Base-by-base conservation (phyloP, 495 filamentous ascomycete genomes). In the Neurospora sp. region DNA sequence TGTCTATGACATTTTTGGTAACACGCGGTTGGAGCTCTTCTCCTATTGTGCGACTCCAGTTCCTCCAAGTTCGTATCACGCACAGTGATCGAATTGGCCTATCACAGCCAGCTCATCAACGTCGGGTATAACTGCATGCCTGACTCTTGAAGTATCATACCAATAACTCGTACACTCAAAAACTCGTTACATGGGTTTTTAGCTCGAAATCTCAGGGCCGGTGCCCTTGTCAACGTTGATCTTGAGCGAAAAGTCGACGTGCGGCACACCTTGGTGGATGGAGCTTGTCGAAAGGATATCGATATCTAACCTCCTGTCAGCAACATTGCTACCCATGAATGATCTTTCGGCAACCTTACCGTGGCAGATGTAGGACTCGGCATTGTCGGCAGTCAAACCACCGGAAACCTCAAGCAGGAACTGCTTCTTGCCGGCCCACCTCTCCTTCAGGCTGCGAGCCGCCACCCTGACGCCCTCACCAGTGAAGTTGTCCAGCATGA, bases 401-500 rank as follows among this genome's bases (percentile, higher is more conserved):
- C 96, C 96, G 77, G 93, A 97, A 20, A 96, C 93, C 85, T 98
- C 96, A 42, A 98, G 85, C 79, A 98, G 77, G 75, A 96, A 94
- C 41, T 86, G 75, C 71, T 84, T 82, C 79, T 89, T 89, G 1
- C 84, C 89, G 14, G 78, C 85, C 93, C 92, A 97, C 76, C 89
- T 87, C 76, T 90, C 82, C 84, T 94, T 96, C 41, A 99, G 82
- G 74, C 85, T 86, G 78, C 73, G 83, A 14, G 94, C 92, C 0
- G 92, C 92, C 39, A 85, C 82, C 77, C 87, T 89, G 71, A 97
- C 90, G 0, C 89, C 93, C 10, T 93, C 89, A 0, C 89, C 86
- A 0, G 87, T 87, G 78, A 98, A 98, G 79, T 99, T 99, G 81
- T 99, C 96, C 76, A 99, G 82, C 96, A 99, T 99, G 70, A 99